Percentiles rank a stretch among this genome's conserved stretches.
These are phyloP conservation scores for Coemansia sp. DNA, from an alignment of 192 early-diverging fungal species.

Conservation along the genomic window DNA sequence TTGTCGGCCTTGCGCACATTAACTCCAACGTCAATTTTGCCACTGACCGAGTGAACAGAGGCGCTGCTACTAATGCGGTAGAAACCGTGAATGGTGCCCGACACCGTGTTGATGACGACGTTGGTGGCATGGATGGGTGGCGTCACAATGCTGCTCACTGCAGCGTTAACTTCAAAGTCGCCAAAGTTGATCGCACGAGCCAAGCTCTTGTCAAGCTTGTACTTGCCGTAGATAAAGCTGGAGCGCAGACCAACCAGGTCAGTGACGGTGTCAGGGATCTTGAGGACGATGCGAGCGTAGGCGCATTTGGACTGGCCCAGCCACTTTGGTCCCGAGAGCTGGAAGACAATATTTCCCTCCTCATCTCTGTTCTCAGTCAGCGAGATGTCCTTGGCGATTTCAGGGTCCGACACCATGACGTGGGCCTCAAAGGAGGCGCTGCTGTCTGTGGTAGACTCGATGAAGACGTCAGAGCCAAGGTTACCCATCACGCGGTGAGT, in stretches of 20 bases:
- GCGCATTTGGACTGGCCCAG: constrained; percentile 43
- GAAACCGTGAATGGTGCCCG: constrained; percentile 40
- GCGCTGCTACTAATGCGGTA: constrained; percentile 28
- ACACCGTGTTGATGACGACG: constrained; percentile 37
- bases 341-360: constrained; percentile 38
- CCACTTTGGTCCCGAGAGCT: constrained; percentile 50
- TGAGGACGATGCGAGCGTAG: constrained; percentile 40
- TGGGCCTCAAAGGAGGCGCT: constrained; percentile 37
- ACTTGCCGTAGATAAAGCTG: constrained; percentile 44
- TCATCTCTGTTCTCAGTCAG: constrained; percentile 27
- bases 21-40: constrained; percentile 43
- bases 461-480: constrained; percentile 44
- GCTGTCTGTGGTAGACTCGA: constrained; percentile 25
- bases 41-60: constrained; percentile 39
- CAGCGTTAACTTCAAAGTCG: constrained; percentile 42
- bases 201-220: constrained; percentile 38
- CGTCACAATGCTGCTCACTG: constrained; percentile 29
- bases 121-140: constrained; percentile 39
- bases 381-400: constrained; percentile 43
- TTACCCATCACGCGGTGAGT: constrained; percentile 34
- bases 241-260: constrained; percentile 29
- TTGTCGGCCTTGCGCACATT: constrained; percentile 44
- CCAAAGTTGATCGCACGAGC: constrained; percentile 42
- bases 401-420: constrained; percentile 39
- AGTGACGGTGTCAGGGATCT: constrained; percentile 31